Evolutionary conservation across 805 yeast genomes (phyloP).

Genomic region (Candida pseudoglaebosa): DNA sequence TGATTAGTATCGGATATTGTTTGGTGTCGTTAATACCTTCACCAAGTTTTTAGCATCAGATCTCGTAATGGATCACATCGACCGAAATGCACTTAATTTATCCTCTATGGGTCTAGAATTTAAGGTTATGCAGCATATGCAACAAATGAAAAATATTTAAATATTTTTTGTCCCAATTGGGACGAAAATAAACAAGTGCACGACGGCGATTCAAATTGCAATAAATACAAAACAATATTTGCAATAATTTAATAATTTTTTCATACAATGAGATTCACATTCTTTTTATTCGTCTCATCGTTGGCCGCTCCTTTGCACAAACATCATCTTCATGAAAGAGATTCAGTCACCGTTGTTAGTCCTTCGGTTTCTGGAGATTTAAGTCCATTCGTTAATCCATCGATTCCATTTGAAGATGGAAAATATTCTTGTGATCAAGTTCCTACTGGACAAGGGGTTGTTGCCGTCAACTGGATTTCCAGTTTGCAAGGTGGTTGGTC

Average conservation of each 20-base stretch:
- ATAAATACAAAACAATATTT: no score
- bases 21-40: no score
- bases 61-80: no score
- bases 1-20: no score
- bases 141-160: no score
- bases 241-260: not conserved
- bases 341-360: constrained; percentile 26
- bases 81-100: no score
- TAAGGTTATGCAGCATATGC: no score
- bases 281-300: not conserved
- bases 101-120: no score
- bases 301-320: constrained; percentile 33
- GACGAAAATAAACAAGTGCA: no score
- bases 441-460: constrained; percentile 83
- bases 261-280: not conserved
- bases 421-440: constrained; percentile 58
- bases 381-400: constrained; percentile 52
- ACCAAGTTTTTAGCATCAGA: no score
- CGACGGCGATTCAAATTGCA: not conserved
- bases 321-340: constrained; percentile 37
- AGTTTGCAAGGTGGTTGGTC: constrained; percentile 75
- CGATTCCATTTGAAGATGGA: constrained; percentile 68
- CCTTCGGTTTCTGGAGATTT: constrained; percentile 50
- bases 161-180: no score
- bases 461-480: constrained; percentile 52